These are phyloP conservation scores for Lodderomyces elongisporus DNA, from an alignment of 1,139 yeast genomes.

Conservation along the genomic window DNA sequence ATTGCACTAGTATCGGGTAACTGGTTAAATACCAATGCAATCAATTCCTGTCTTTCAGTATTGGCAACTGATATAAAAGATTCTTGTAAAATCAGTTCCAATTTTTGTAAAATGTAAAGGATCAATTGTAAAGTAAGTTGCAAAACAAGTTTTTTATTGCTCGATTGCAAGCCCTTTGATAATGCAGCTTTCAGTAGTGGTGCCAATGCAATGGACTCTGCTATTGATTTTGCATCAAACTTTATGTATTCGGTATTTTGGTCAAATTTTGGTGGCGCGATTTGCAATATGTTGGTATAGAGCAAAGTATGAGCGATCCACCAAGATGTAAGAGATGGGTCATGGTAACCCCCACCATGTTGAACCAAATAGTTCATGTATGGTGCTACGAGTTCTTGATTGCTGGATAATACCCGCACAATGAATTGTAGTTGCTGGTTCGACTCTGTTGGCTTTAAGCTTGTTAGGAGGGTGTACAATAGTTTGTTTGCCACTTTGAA, in stretches of 20 bases:
- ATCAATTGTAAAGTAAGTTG: slow-evolving; percentile 65
- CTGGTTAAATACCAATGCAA: slow-evolving; percentile 24
- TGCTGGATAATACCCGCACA: slow-evolving; percentile 43
- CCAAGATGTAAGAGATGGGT: slow-evolving; percentile 70
- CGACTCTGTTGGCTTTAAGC: slow-evolving; percentile 80
- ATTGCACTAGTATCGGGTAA: slow-evolving; percentile 27
- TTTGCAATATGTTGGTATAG: slow-evolving; percentile 50
- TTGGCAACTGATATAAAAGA: no score
- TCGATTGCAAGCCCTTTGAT: slow-evolving; percentile 51
- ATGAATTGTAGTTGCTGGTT: slow-evolving; percentile 55
- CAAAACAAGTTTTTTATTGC: slow-evolving; percentile 53
- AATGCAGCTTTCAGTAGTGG: slow-evolving; percentile 59
- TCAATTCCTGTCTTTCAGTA: slow-evolving; percentile 22
- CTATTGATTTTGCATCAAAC: slow-evolving; percentile 21
- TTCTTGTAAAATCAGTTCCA: slow-evolving; percentile 34
- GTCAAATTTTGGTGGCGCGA: slow-evolving; percentile 43
- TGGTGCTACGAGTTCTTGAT: slow-evolving; percentile 73
- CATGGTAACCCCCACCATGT: slow-evolving; percentile 56
- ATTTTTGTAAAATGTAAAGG: slow-evolving; percentile 49
- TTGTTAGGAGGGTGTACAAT: slow-evolving; percentile 55
- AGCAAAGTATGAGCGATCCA: slow-evolving; percentile 75
- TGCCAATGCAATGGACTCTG: slow-evolving; percentile 61
- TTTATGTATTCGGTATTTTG: slow-evolving; percentile 9
- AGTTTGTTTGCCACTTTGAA: slow-evolving; percentile 65
- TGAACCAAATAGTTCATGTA: slow-evolving; percentile 55